A percentile compares a stretch with the other conserved stretches of the same genome.
These are phyloP conservation scores for Coemansia sp. DNA, from an alignment of 192 early-diverging fungal genomes.

Conservation along the genomic window DNA sequence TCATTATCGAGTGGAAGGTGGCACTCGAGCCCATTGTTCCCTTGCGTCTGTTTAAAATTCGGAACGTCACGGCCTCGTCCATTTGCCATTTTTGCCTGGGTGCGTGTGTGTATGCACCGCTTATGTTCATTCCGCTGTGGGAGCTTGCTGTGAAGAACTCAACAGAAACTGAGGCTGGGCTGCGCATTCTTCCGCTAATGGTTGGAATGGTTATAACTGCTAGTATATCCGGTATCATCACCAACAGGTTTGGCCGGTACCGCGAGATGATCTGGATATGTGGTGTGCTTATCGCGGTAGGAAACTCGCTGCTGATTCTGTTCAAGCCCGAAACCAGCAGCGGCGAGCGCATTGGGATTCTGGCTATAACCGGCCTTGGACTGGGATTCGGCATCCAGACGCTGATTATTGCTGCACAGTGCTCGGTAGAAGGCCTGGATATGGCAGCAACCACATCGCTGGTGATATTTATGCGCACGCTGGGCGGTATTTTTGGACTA, in stretches of 20 bases:
- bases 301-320: conserved; percentile 64
- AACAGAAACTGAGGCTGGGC: conserved; percentile 66
- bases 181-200: conserved; percentile 76
- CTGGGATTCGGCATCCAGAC: conserved; percentile 76
- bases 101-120: conserved; percentile 59
- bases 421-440: conserved; percentile 57
- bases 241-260: conserved; percentile 60
- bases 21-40: conserved; percentile 67
- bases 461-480: conserved; percentile 62
- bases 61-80: conserved; percentile 55
- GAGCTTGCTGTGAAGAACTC: conserved; percentile 55
- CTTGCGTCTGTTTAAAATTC: conserved; percentile 30
- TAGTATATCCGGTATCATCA: conserved; percentile 62
- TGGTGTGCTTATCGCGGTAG: conserved; percentile 60
- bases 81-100: conserved; percentile 37
- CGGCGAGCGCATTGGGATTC: conserved; percentile 63
- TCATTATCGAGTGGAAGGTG: conserved; percentile 59
- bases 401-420: conserved; percentile 69
- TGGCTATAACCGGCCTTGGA: conserved; percentile 72
- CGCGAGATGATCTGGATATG: conserved; percentile 66
- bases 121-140: conserved; percentile 65
- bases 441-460: conserved; percentile 70
- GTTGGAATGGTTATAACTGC: conserved; percentile 64
- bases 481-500: conserved; percentile 62
- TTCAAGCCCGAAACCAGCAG: conserved; percentile 49